These are phyloP conservation scores for Calonectria leucothoes DNA, from an alignment of 2,329 filamentous ascomycete species.

Conservation along the genomic window DNA sequence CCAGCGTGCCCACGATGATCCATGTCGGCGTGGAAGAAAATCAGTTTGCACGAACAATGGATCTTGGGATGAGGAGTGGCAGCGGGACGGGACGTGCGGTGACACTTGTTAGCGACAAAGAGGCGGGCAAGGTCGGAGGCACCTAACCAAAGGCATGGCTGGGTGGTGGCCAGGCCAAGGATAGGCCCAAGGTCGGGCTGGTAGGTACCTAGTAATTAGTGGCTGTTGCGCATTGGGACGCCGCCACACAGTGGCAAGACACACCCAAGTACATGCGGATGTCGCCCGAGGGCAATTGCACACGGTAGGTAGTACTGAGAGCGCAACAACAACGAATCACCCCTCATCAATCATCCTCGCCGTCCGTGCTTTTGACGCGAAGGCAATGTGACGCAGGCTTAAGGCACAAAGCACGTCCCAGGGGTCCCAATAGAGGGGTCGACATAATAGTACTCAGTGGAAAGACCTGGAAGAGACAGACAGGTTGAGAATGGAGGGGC, in stretches of 20 bases:
- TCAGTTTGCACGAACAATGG: background rate
- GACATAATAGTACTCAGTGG: background rate
- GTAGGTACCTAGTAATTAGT: background rate
- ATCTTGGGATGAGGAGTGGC: background rate
- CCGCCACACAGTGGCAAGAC: background rate
- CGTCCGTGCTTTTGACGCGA: slow-evolving; percentile 1
- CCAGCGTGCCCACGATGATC: background rate
- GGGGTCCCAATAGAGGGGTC: background rate
- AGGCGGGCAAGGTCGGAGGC: background rate
- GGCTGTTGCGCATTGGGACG: background rate
- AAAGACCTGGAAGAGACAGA: background rate
- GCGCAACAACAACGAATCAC: background rate
- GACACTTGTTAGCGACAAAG: background rate
- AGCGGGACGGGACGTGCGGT: slow-evolving; percentile 19
- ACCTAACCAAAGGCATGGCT: background rate
- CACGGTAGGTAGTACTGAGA: background rate
- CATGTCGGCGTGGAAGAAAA: background rate
- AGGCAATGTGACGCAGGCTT: slow-evolving; percentile 11
- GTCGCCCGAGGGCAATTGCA: background rate
- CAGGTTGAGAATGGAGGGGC: slow-evolving; percentile 10
- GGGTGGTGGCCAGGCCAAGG: background rate
- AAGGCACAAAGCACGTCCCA: background rate
- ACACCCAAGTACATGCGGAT: background rate
- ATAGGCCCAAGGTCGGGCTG: background rate
- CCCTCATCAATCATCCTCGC: background rate